phyloP scores from a whole-genome alignment of 768 basidiomycete species.

The Hypholoma fasciculare region DNA sequence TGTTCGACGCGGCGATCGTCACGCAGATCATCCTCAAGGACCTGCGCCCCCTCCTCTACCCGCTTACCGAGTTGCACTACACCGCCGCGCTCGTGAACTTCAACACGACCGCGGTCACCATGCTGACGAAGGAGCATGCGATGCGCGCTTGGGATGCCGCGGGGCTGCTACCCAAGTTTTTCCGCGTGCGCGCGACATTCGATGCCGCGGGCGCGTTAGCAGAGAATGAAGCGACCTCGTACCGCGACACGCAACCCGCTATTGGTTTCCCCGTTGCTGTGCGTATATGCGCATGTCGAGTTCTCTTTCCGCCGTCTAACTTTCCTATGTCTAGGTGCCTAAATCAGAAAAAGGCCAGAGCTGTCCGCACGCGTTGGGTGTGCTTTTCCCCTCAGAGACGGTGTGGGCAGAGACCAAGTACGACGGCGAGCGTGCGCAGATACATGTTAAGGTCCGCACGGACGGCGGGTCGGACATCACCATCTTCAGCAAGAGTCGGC shows the following conservation, averaged over 20 bases:
- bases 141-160: constrained; percentile 74
- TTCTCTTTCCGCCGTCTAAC: background rate
- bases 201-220: constrained; percentile 53
- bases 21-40: constrained; percentile 91
- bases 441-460: constrained; percentile 64
- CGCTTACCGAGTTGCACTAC: constrained; percentile 52
- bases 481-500: constrained; percentile 87
- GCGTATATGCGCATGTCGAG: background rate
- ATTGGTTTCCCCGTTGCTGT: constrained; percentile 70
- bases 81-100: constrained; percentile 51
- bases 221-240: constrained; percentile 23
- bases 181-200: constrained; percentile 54
- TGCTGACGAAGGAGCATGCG: constrained; percentile 61
- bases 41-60: constrained; percentile 76
- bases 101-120: constrained; percentile 54
- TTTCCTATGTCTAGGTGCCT: constrained; percentile 55
- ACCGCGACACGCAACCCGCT: constrained; percentile 33
- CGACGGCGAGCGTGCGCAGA: constrained; percentile 93
- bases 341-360: constrained; percentile 78
- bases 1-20: constrained; percentile 65
- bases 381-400: constrained; percentile 37
- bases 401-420: constrained; percentile 94
- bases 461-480: constrained; percentile 48
- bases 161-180: constrained; percentile 51
- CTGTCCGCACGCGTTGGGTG: constrained; percentile 52